These are phyloP conservation scores for Lepiota venenata DNA, from an alignment of 768 basidiomycete genomes.

Conservation along the genomic window DNA sequence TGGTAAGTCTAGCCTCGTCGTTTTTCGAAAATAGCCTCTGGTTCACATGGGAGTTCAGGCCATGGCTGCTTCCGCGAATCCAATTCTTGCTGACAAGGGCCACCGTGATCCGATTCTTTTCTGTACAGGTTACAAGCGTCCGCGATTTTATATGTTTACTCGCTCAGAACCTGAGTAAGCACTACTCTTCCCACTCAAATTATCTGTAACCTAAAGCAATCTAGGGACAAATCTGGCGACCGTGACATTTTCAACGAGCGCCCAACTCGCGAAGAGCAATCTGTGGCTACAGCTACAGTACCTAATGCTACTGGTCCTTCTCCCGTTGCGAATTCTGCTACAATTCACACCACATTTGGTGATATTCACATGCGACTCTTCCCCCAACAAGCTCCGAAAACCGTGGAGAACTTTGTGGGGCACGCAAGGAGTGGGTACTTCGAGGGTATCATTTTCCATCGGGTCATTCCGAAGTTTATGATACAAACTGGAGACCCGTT, in stretches of 20 bases:
- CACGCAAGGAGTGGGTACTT: conserved; percentile 88
- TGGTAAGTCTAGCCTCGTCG: conserved; percentile 43
- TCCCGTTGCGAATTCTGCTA: conserved; percentile 72
- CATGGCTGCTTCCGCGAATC: conserved; percentile 95
- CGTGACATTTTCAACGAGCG: conserved; percentile 98
- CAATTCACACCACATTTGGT: conserved; percentile 93
- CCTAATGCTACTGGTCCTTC: conserved; percentile 55
- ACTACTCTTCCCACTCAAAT: not conserved
- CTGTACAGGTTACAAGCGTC: conserved; percentile 90
- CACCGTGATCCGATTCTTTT: conserved; percentile 88
- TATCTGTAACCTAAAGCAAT: not conserved
- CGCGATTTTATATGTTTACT: conserved; percentile 94
- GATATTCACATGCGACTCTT: conserved; percentile 89
- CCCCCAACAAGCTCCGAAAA: conserved; percentile 89
- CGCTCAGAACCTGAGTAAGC: conserved; percentile 86
- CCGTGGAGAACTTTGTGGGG: conserved; percentile 97
- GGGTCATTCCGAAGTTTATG: conserved; percentile 98
- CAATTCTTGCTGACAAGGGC: conserved; percentile 83
- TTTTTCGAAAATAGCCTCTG: not conserved
- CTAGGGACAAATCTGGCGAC: conserved; percentile 68
- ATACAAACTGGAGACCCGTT: conserved; percentile 94
- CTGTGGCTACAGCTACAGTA: conserved; percentile 65
- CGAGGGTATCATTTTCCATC: conserved; percentile 93
- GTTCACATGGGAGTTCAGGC: conserved; percentile 43
- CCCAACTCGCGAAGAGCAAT: conserved; percentile 95